Conservation (phyloP, 768 basidiomycete genomes). For the Pisolithus marmoratus region DNA sequence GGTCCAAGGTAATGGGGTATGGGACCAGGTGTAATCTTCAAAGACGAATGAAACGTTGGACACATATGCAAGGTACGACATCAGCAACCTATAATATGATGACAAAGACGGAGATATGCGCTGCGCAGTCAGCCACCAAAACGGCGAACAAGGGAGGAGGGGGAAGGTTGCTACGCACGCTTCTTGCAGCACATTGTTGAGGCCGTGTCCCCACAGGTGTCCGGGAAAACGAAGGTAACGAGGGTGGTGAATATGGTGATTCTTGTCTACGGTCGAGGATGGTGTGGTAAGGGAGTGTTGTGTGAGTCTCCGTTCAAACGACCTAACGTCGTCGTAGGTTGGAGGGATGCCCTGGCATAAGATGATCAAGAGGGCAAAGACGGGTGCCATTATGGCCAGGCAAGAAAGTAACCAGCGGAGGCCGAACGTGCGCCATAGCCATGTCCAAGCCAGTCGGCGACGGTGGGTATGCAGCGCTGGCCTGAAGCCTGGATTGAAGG, state of each 20-base stretch:
- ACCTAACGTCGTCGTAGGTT: constrained; percentile 30
- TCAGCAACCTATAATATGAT: constrained; percentile 33
- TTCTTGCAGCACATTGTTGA: constrained; percentile 61
- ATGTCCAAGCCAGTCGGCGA: constrained; percentile 9
- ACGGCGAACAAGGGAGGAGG: not conserved
- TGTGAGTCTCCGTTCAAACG: constrained; percentile 31
- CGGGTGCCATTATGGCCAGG: constrained; percentile 11
- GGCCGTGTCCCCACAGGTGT: constrained; percentile 55
- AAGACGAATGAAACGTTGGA: constrained; percentile 55
- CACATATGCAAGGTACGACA: constrained; percentile 47
- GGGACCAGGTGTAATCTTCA: constrained; percentile 59
- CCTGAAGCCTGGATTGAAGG: not conserved
- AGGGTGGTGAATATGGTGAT: constrained; percentile 5
- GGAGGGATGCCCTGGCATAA: constrained; percentile 36
- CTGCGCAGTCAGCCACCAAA: not conserved
- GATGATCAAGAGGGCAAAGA: constrained; percentile 27
- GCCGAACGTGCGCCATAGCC: constrained; percentile 12
- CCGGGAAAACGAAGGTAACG: constrained; percentile 47
- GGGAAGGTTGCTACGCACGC: constrained; percentile 33
- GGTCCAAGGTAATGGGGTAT: constrained; percentile 46
- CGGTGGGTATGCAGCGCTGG: not conserved
- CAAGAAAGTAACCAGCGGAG: constrained; percentile 24
- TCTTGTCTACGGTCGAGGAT: not conserved
- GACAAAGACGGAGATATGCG: not conserved
- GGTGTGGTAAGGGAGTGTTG: constrained; percentile 30